A percentile compares a stretch with the other conserved stretches of the same genome.
Evolutionary conservation across 768 basidiomycete genomes (phyloP).

Genomic region (Phaffia australis): DNA sequence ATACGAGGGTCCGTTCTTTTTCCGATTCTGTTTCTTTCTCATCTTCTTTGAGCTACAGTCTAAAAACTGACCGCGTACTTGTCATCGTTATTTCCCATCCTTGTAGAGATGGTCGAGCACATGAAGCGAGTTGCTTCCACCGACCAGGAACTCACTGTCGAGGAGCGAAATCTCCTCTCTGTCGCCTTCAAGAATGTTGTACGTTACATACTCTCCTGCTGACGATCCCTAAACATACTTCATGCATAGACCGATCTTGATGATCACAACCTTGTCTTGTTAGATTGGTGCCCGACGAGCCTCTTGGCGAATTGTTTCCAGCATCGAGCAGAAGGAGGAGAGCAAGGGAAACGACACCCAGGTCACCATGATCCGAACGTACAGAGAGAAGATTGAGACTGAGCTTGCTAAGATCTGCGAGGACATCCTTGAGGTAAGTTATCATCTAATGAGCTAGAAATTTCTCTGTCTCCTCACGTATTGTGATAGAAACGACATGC

Average conservation of each 20-base stretch:
- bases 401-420: constrained; percentile 98
- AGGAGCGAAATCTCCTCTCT: constrained; percentile 94
- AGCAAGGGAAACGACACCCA: constrained; percentile 94
- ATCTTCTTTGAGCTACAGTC: not conserved
- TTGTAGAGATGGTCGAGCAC: constrained; percentile 87
- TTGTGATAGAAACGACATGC: no score
- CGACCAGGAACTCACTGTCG: constrained; percentile 94
- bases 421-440: constrained; percentile 77
- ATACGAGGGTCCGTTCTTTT: constrained; percentile 63
- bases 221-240: constrained; percentile 34
- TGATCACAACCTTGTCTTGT: no score
- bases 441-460: not conserved
- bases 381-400: constrained; percentile 93
- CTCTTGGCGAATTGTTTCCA: constrained; percentile 95
- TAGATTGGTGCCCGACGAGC: constrained; percentile 88
- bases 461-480: no score
- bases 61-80: not conserved
- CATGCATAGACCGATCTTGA: no score
- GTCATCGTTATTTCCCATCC: not conserved
- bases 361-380: constrained; percentile 93
- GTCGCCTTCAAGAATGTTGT: constrained; percentile 92
- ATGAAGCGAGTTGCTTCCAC: constrained; percentile 98
- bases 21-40: not conserved
- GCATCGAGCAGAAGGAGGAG: constrained; percentile 99
- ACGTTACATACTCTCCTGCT: not conserved